Evolutionary conservation across 306 rosid genomes (phyloP), one percentile per base, ranked within the genome.

Genomic region (Vigna trinervia): DNA sequence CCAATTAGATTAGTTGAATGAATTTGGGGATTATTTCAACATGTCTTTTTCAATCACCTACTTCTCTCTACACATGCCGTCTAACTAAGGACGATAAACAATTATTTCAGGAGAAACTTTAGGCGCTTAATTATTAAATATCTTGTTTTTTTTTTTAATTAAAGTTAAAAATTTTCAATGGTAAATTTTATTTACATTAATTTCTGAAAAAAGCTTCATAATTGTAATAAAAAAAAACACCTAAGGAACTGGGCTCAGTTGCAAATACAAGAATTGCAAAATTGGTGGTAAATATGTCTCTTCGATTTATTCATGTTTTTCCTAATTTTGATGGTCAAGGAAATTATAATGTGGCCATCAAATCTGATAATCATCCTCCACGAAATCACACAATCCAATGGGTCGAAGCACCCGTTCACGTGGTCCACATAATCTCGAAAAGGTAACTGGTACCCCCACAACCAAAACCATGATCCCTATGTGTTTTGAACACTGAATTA

Each of bases 381-480:
- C 17, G 53, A 45, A 19, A 57, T 13, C 13, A 15, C 51, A 43
- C 14, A 26, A 54, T 54, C 75, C 61, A 30, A 57, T 23, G 48
- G 72, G 65, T 79, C 13, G 45, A 51, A 78, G n/a, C 43, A 36
- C 23, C 39, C 14, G 4, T 52, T 63, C 52, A 52, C 45, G 69
- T 41, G 20, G 14, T 64, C 54, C 53, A 62, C 76, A 43, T 36
- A 8, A 19, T 78, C 81, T 48, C 39, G 47, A 47, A 76, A 63
- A 75, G 63, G 63, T 63, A 6, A 48, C 14, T 26, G 62, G 51
- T 46, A 69, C 76, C 61, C 61, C 64, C 23, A 76, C 62, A 47
- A 13, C 64, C 13, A n/a, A 17, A 59, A 26, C 62, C 75, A 52
- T 20, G 51, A 22, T 28, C 19, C 48, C 10, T 5, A 17, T 41